These are phyloP conservation scores for Neurospora sp. DNA, from an alignment of 495 filamentous ascomycete genomes.

Conservation along the genomic window DNA sequence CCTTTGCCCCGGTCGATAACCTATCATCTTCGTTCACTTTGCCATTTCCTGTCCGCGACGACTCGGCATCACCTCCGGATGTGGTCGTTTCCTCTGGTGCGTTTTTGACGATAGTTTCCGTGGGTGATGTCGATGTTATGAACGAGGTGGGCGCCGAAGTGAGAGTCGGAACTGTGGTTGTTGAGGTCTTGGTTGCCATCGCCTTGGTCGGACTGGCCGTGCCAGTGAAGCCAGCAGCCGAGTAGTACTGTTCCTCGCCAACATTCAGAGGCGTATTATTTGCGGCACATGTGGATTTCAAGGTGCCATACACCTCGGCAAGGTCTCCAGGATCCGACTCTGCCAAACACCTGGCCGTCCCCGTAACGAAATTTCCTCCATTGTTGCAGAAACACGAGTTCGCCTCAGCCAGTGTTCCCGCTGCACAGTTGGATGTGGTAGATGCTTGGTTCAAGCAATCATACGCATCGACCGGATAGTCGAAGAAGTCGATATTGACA, in stretches of 20 bases:
- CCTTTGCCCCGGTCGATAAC: constrained; percentile 13
- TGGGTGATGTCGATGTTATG: neutral
- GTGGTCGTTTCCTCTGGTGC: neutral
- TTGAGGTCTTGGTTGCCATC: neutral
- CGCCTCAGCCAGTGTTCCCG: constrained; percentile 19
- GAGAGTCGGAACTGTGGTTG: neutral
- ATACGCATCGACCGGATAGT: constrained; percentile 32
- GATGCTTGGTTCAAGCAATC: constrained; percentile 29
- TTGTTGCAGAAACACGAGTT: constrained; percentile 37
- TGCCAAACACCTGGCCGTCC: constrained; percentile 32
- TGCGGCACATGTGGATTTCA: constrained; percentile 19
- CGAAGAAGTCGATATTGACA: constrained; percentile 29
- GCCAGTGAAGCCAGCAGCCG: constrained; percentile 16
- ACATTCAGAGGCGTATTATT: constrained; percentile 22
- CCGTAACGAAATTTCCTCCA: constrained; percentile 33
- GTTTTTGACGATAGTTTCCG: neutral
- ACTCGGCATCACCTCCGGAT: neutral
- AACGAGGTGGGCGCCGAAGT: neutral
- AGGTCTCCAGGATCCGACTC: constrained; percentile 20
- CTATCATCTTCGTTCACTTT: neutral
- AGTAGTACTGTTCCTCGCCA: constrained; percentile 22
- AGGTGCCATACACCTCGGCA: constrained; percentile 24
- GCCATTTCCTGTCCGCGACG: neutral
- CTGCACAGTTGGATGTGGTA: constrained; percentile 20
- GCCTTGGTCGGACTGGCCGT: constrained; percentile 5